These are phyloP conservation scores for Ceratobasidium papillatum DNA, from an alignment of 1,284 basidiomycete genomes.

Conservation along the genomic window DNA sequence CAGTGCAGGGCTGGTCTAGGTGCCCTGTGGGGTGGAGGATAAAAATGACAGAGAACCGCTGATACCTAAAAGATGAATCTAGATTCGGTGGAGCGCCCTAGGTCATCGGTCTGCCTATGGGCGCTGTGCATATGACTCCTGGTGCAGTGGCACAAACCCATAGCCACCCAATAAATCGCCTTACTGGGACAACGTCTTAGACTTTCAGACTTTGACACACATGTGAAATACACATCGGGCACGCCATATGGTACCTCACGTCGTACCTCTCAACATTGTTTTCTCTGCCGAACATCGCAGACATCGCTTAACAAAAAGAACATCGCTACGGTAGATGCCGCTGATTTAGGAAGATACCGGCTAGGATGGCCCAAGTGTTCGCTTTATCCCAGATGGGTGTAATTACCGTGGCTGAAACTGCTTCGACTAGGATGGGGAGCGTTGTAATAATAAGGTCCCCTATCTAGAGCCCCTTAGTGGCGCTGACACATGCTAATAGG, in stretches of 20 bases:
- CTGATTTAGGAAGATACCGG: conserved; percentile 1
- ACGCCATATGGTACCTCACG: not conserved
- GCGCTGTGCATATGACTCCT: no score
- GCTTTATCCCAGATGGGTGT: not conserved
- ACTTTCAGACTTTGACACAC: not conserved
- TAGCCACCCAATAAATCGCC: not conserved
- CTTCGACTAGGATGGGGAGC: not conserved
- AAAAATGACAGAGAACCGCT: not conserved
- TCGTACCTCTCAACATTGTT: not conserved
- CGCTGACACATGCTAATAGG: not conserved
- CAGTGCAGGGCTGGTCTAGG: not conserved
- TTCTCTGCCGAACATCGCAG: not conserved
- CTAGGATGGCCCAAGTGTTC: not conserved
- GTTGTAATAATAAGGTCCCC: not conserved
- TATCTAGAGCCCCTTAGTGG: not conserved
- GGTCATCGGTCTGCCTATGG: not conserved
- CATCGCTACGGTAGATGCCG: not conserved
- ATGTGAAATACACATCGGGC: not conserved
- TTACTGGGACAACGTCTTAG: not conserved
- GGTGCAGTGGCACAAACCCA: not conserved
- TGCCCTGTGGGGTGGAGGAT: not conserved
- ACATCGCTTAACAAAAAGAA: conserved; percentile 1
- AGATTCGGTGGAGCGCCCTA: not conserved
- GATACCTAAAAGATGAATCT: not conserved
- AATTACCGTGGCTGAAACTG: not conserved